Conservation (phyloP, 352 stramenopile genomes). For the Aphanomyces stellatus region DNA sequence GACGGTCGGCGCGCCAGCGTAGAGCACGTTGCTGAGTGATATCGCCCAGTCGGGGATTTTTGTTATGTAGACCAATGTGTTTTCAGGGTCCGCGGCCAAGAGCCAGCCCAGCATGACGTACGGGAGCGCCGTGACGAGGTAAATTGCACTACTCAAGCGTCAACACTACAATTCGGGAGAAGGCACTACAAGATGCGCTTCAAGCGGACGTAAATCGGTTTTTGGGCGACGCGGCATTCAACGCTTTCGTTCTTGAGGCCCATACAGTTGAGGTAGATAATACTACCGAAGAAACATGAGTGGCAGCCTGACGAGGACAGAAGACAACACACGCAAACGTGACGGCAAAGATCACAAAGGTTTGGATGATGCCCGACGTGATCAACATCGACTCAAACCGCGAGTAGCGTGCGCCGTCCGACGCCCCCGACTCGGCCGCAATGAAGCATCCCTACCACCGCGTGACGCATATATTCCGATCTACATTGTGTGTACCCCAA, state of each 20-base stretch:
- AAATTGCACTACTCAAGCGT: constrained; percentile 28
- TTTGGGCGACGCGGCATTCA: constrained; percentile 32
- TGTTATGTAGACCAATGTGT: neutral
- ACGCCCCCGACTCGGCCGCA: too few species aligned
- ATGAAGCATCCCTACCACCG: too few species aligned
- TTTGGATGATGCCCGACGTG: neutral
- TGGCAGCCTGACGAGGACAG: neutral
- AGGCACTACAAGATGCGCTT: constrained; percentile 44
- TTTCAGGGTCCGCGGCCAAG: neutral
- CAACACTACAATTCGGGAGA: neutral
- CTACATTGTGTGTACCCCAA: neutral
- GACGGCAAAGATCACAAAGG: constrained; percentile 1
- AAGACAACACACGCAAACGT: neutral
- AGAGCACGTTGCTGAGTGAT: neutral
- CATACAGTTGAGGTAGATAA: neutral
- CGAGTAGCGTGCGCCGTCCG: neutral
- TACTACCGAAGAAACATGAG: neutral
- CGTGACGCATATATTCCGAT: too few species aligned
- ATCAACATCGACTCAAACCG: neutral
- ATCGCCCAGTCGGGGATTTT: neutral
- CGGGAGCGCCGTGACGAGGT: constrained; percentile 40
- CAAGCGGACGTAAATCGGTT: constrained; percentile 46
- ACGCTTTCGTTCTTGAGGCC: constrained; percentile 46
- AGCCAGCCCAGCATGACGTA: constrained; percentile 21
- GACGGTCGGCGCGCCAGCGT: neutral